Evolutionary conservation across 2,329 filamentous ascomycete species (phyloP), one percentile per base, ranked within the genome.

Genomic region (Chrysoporthe austroafricana): DNA sequence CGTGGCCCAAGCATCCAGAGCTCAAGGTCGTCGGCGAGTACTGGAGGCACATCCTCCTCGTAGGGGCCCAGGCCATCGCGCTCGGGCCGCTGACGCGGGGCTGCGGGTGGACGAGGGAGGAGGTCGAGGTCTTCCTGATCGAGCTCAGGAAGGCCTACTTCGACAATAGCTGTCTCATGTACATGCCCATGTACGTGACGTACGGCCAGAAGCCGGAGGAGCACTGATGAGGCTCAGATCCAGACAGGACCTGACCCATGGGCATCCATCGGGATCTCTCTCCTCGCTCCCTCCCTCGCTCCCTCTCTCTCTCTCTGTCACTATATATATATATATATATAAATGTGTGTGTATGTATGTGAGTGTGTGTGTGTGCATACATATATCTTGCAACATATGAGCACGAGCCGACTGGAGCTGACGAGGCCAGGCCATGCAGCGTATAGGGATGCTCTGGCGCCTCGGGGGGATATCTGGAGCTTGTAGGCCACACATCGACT

Each of bases 111-210:
- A 74, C 77, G 0, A 66, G 73, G 14, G 74, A 78, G 32, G 76
- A 81, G 67, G 76, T 80, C 9, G 74, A 77, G 67, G 70, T 76
- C 16, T 76, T 81, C 68, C 71, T 78, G 11, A 73, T 73, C 4
- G 73, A 75, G 26, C 81, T 78, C 16, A 73, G 75, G 34, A 75
- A 74, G 63, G 77, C 76, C 18, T 73, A 83, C 7, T 73, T 77
- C 14, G 74, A 81, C 56, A 70, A 72, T 11, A 70, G 64, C 32
- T 65, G 66, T 71, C 79, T 83, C 71, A 77, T 81, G 78, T 86
- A 85, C 70, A 87, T 88, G 85, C 85, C 84, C 9, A 77, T 86
- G 71, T 81, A 86, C 72, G 79, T 87, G 63, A 77, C 86, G 14
- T 86, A 84, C 71, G 85, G 81, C 18, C 85, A 87, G 74, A 86